These are phyloP conservation scores for Aureobasidium sp. DNA, from an alignment of 2,329 filamentous ascomycete genomes.

Conservation along the genomic window DNA sequence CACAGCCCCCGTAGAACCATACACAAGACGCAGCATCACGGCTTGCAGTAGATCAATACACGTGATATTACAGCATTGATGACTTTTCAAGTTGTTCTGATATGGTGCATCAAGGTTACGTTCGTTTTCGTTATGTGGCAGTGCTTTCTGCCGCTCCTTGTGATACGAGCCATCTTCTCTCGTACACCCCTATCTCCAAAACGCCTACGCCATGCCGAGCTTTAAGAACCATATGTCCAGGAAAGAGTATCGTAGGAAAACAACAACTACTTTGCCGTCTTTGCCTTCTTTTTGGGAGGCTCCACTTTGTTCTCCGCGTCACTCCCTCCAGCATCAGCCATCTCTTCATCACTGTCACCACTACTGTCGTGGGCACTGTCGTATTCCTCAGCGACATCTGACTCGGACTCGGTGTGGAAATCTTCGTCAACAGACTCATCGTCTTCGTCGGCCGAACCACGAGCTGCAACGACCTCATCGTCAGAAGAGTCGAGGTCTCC, in stretches of 20 bases:
- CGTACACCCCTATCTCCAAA: not conserved
- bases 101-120: not conserved
- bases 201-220: conserved; percentile 7
- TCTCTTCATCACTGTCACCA: conserved; percentile 59
- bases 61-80: not conserved
- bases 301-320: conserved; percentile 45
- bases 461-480: conserved; percentile 63
- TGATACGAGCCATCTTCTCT: not conserved
- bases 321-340: conserved; percentile 50
- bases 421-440: conserved; percentile 94
- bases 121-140: not conserved
- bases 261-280: conserved; percentile 29
- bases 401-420: conserved; percentile 85
- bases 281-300: conserved; percentile 57
- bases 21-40: too few species aligned
- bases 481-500: conserved; percentile 72
- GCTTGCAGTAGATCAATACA: not conserved
- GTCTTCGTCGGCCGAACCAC: conserved; percentile 91
- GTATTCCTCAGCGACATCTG: conserved; percentile 91
- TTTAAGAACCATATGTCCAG: not conserved
- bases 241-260: not conserved
- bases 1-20: too few species aligned
- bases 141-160: not conserved
- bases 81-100: not conserved
- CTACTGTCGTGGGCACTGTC: conserved; percentile 86